Conservation (phyloP, 139 green algal species). For the Tetradesmus obliquus region DNA sequence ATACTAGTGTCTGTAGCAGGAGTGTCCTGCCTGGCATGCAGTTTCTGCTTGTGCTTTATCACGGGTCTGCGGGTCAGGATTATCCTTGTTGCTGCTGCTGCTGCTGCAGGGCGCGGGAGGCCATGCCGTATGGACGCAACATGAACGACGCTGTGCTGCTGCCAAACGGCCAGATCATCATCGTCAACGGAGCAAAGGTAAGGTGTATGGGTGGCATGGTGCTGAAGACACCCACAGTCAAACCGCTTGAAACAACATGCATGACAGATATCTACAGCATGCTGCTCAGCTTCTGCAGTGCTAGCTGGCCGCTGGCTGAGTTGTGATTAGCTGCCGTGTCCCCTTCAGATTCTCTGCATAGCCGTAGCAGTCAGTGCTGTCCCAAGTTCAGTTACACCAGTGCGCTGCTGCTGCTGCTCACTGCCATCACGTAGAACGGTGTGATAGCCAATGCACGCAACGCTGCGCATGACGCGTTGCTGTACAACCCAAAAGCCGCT, state of each 20-base stretch:
- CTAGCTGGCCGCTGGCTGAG: too few species aligned
- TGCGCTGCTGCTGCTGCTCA: not conserved
- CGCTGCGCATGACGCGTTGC: constrained; percentile 1
- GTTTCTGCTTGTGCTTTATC: too few species aligned
- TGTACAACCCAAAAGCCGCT: constrained; percentile 28
- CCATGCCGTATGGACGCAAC: constrained; percentile 35
- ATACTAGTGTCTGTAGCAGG: too few species aligned
- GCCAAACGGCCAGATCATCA: constrained; percentile 17
- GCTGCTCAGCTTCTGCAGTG: too few species aligned
- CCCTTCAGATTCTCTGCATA: too few species aligned
- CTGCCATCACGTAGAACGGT: not conserved
- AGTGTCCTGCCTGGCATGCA: too few species aligned
- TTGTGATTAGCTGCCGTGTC: too few species aligned
- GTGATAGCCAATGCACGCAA: not conserved
- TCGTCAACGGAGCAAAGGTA: constrained; percentile 43
- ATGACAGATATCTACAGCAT: too few species aligned
- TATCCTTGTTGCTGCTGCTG: not conserved
- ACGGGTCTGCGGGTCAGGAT: too few species aligned
- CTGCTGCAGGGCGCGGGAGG: not conserved
- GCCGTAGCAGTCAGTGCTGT: too few species aligned
- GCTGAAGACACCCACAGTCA: not conserved
- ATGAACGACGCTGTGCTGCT: constrained; percentile 22
- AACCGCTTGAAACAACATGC: too few species aligned
- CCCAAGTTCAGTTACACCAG: too few species aligned
- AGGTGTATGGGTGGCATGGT: not conserved